Evolutionary conservation across 2,329 filamentous ascomycete genomes (phyloP).

Genomic region (Scedosporium minutisporum): DNA sequence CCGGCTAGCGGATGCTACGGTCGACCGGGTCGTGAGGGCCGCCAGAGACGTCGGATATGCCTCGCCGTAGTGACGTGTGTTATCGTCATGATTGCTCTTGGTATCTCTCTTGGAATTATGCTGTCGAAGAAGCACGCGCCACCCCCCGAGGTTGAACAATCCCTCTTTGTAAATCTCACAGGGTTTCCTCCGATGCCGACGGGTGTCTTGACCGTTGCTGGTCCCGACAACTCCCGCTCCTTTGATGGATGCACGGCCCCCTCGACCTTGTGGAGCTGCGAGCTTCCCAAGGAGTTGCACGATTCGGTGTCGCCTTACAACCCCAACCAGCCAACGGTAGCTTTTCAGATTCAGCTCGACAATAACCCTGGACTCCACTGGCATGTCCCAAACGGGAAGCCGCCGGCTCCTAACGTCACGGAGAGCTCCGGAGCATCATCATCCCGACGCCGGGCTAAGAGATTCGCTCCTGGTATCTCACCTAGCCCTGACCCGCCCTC

Average conservation of each 20-base stretch:
- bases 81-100: constrained; percentile 46
- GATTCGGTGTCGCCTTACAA: constrained; percentile 51
- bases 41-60: constrained; percentile 53
- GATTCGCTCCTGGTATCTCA: constrained; percentile 9
- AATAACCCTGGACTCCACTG: constrained; percentile 42
- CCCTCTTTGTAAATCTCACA: constrained; percentile 73
- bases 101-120: constrained; percentile 32
- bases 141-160: constrained; percentile 14
- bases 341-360: constrained; percentile 69
- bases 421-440: constrained; percentile 4
- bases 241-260: constrained; percentile 62
- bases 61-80: constrained; percentile 47
- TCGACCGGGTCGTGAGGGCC: constrained; percentile 50
- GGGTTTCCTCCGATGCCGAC: constrained; percentile 80
- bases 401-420: constrained; percentile 16
- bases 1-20: constrained; percentile 57
- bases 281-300: constrained; percentile 70
- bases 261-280: constrained; percentile 75
- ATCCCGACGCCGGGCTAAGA: not conserved
- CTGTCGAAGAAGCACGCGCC: not conserved
- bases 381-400: constrained; percentile 33
- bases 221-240: constrained; percentile 55
- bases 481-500: constrained; percentile 48
- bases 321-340: constrained; percentile 65
- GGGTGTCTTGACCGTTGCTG: constrained; percentile 69